phyloP scores from a whole-genome alignment of 2,329 filamentous ascomycete genomes.

The Neocatenulostroma microsporum region DNA sequence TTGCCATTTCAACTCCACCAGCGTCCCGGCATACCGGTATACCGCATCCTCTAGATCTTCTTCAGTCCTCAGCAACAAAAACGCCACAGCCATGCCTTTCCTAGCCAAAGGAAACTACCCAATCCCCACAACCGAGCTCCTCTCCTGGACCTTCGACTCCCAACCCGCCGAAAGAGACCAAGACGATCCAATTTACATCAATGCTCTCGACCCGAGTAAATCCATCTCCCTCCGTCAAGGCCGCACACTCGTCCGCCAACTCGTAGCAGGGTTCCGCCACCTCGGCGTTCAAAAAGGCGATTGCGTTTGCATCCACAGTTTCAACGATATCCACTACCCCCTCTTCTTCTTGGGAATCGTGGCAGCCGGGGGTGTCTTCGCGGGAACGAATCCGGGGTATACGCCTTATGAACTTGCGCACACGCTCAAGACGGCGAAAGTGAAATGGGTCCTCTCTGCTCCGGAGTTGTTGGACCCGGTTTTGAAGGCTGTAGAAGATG shows the following conservation, averaged over 20 bases:
- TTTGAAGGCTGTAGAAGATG: constrained; percentile 35
- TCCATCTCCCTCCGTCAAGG: constrained; percentile 43
- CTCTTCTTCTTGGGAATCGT: constrained; percentile 28
- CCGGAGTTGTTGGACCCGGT: constrained; percentile 26
- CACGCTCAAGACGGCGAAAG: constrained; percentile 29
- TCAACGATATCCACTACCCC: constrained; percentile 43
- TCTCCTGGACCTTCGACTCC: constrained; percentile 49
- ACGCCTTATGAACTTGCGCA: constrained; percentile 30
- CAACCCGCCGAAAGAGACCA: constrained; percentile 43
- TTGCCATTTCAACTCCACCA: too few relatives aligned
- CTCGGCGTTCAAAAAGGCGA: constrained; percentile 46
- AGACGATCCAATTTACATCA: constrained; percentile 48
- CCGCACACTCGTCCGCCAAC: constrained; percentile 37
- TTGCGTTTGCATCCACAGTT: constrained; percentile 49
- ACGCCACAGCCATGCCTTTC: too few relatives aligned
- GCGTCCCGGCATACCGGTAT: too few relatives aligned
- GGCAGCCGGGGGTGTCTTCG: constrained; percentile 32
- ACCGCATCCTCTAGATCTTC: too few relatives aligned
- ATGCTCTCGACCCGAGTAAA: constrained; percentile 40
- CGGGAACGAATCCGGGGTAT: constrained; percentile 35
- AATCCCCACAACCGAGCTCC: constrained; percentile 45
- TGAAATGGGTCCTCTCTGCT: constrained; percentile 29
- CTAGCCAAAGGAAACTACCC: constrained; percentile 25
- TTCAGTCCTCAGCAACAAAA: too few relatives aligned
- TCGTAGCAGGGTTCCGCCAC: constrained; percentile 46